Evolutionary conservation across 768 basidiomycete genomes (phyloP).

Genomic region (Pleurotus tuber-regium): DNA sequence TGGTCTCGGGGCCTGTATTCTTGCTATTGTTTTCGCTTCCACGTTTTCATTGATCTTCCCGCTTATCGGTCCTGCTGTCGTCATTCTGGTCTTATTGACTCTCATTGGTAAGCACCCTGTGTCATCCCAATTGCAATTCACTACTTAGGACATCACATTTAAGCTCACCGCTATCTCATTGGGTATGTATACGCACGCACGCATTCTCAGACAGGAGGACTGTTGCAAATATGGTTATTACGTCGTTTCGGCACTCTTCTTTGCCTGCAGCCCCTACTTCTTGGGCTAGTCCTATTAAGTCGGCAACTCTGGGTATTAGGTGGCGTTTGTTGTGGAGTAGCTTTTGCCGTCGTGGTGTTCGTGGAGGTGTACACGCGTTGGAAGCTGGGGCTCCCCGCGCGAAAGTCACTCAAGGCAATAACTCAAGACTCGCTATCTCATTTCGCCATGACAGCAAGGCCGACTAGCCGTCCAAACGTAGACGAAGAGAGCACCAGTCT

Average conservation of each 20-base stretch:
- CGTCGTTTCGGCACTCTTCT: constrained; percentile 70
- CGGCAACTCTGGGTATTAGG: constrained; percentile 72
- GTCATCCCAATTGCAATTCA: too few species aligned
- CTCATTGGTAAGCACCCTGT: constrained; percentile 58
- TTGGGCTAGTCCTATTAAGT: constrained; percentile 71
- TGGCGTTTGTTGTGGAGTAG: constrained; percentile 56
- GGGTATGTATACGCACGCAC: constrained; percentile 77
- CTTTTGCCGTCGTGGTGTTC: constrained; percentile 49
- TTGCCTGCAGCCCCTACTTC: constrained; percentile 68
- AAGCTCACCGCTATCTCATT: constrained; percentile 79
- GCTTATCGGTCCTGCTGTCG: constrained; percentile 68
- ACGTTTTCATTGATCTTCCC: constrained; percentile 77
- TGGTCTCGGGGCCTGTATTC: constrained; percentile 60
- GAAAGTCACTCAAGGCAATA: constrained; percentile 48
- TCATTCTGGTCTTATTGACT: constrained; percentile 61
- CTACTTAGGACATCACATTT: too few species aligned
- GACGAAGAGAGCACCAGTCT: constrained; percentile 54
- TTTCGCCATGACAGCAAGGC: constrained; percentile 45
- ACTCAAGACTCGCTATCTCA: constrained; percentile 56
- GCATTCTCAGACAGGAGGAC: constrained; percentile 72
- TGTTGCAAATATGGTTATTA: constrained; percentile 73
- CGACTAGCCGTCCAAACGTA: constrained; percentile 29
- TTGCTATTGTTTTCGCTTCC: constrained; percentile 71
- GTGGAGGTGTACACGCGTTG: constrained; percentile 58
- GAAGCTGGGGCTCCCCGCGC: constrained; percentile 49